Evolutionary conservation across 2,329 filamentous ascomycete genomes (phyloP), one percentile per base, ranked within the genome.

Genomic region (Sporothrix humicola): DNA sequence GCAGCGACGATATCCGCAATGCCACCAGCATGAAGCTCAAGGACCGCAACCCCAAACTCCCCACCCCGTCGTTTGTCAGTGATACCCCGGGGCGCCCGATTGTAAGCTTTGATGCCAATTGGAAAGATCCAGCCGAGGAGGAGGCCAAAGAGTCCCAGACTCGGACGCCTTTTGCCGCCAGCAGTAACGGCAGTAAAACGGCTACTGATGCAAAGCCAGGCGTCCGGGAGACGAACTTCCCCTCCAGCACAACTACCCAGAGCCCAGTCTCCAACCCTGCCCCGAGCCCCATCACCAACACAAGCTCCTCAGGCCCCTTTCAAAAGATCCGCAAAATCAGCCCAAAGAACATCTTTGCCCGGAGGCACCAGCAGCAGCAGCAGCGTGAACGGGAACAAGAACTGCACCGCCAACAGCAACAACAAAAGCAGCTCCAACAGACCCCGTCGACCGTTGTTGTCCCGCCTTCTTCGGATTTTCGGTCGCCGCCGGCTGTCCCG

Each of bases 51-150:
- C 83, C 90, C 73, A 97, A 93, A 80, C 86, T 98, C 75, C 95
- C 95, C 42, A 95, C 92, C 79, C 95, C 95, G 77, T 93, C 93
- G 72, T 91, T 93, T 79, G 95, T 98, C 82, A 98, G 94, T 84
- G 92, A 98, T 84, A 92, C 88, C 80, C 92, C 93, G 78, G 94
- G 94, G 78, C 90, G 95, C 80, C 95, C 95, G 76, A 98, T 98
- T 86, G 95, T 98, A 87, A 98, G 95, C 87, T 98, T 98, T 87
- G 89, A 97, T 83, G 89, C 89, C 79, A 89, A 92, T 81, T 97
- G 93, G 91, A 92, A 90, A 86, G 88, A 90, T 80, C 89, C 88
- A 81, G 20, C 61, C 61, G n/a, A 66, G 61, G 20, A 48, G 23
- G 61, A 66, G 61, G 54, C 54, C 15, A 10, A 31, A 58, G 31